Conservation (phyloP, 2,329 filamentous ascomycete genomes). For the Neofusicoccum cordaticola region DNA sequence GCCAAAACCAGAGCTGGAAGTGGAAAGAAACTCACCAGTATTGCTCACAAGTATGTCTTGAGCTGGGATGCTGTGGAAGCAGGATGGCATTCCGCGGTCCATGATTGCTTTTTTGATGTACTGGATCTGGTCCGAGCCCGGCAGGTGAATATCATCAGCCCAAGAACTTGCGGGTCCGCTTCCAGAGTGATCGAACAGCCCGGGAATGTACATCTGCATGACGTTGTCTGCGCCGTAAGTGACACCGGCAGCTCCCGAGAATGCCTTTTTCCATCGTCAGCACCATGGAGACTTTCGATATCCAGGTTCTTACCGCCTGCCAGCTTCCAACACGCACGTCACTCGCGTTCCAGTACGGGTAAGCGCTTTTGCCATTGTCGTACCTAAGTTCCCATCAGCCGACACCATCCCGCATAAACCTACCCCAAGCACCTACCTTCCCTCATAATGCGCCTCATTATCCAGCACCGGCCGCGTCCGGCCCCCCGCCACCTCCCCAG, state of each 20-base stretch:
- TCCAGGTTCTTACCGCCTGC: neutral
- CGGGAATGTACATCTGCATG: neutral
- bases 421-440: neutral
- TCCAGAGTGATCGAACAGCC: neutral
- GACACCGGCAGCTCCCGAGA: neutral
- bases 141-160: neutral
- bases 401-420: too few species aligned
- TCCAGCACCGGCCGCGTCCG: neutral
- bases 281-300: fast-evolving
- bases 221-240: neutral
- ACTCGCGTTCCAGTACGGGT: neutral
- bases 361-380: neutral
- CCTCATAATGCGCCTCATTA: neutral
- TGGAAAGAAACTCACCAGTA: neutral
- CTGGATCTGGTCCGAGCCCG: neutral
- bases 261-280: neutral
- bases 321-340: neutral
- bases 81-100: neutral
- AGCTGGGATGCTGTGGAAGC: neutral
- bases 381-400: neutral
- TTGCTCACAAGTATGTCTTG: neutral
- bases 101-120: neutral
- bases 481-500: neutral
- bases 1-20: too few species aligned
- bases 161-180: neutral